These are phyloP conservation scores for Globisporangium cederbergense DNA, from an alignment of 352 stramenopile species.

Conservation along the genomic window DNA sequence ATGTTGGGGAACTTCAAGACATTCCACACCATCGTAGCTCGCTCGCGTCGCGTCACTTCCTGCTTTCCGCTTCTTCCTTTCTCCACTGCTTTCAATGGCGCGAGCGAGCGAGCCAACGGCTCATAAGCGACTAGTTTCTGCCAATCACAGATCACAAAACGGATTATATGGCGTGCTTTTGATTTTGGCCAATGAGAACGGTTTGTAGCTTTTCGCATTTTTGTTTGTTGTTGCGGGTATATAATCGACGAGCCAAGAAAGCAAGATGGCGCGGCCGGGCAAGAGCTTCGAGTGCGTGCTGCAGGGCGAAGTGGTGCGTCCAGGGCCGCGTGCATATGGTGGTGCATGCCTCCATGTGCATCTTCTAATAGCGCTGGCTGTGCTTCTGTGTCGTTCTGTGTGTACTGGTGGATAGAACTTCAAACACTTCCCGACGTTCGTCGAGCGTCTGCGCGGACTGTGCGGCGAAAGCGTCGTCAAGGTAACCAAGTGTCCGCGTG, in stretches of 20 bases:
- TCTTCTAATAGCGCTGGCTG: background rate
- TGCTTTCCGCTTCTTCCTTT: background rate
- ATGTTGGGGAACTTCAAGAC: conserved; percentile 86
- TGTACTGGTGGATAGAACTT: conserved; percentile 43
- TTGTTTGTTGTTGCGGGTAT: background rate
- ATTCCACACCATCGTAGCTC: conserved; percentile 76
- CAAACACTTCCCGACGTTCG: conserved; percentile 78
- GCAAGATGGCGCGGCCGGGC: conserved; percentile 53
- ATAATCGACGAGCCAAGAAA: background rate
- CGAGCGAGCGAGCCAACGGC: conserved; percentile 12
- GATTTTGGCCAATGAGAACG: conserved; percentile 28
- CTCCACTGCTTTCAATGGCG: background rate
- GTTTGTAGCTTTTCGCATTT: background rate
- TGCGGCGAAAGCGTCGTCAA: conserved; percentile 83
- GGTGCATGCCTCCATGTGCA: background rate
- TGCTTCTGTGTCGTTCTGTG: background rate
- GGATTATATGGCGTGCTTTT: background rate
- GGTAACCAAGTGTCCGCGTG: conserved; percentile 20
- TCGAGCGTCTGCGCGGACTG: conserved; percentile 70
- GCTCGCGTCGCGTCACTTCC: conserved; percentile 5
- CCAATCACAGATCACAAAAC: conserved; percentile 15
- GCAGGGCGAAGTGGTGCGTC: conserved; percentile 76
- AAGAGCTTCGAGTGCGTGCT: conserved; percentile 84
- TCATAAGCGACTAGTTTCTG: conserved; percentile 10
- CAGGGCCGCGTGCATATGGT: background rate